phyloP scores from a whole-genome alignment of 805 yeast species.

The Nakazawaea ambrosiae region DNA sequence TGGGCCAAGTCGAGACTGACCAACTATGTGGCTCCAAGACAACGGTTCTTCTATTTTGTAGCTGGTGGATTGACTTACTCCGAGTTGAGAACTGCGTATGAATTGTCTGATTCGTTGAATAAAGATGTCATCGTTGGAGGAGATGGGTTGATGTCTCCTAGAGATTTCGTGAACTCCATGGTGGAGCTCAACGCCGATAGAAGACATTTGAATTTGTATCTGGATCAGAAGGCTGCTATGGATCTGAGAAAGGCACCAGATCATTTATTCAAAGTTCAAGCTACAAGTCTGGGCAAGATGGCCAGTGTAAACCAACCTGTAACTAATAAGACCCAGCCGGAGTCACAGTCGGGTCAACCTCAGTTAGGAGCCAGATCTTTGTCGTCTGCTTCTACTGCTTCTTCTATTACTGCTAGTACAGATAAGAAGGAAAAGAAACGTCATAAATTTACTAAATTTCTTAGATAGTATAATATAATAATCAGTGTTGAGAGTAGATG shows the following conservation, averaged over 20 bases:
- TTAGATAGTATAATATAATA: too few species aligned
- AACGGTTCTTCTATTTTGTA: slow-evolving; percentile 69
- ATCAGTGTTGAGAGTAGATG: too few species aligned
- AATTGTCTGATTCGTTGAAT: slow-evolving; percentile 51
- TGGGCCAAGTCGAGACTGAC: slow-evolving; percentile 48
- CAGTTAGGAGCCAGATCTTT: too few species aligned
- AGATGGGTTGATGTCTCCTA: slow-evolving; percentile 61
- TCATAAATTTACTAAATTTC: slow-evolving; percentile 38
- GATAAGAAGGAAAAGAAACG: slow-evolving; percentile 35
- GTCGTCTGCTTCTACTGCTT: too few species aligned
- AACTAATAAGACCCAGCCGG: slow-evolving; percentile 10
- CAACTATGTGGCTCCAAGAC: slow-evolving; percentile 31
- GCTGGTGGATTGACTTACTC: slow-evolving; percentile 88
- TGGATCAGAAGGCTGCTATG: slow-evolving; percentile 25
- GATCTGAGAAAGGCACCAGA: slow-evolving; percentile 31
- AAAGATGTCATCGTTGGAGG: slow-evolving; percentile 80
- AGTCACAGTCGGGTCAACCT: neutral
- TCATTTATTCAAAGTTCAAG: slow-evolving; percentile 29
- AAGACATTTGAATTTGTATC: slow-evolving; percentile 33
- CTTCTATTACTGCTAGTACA: neutral
- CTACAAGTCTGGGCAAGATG: slow-evolving; percentile 11
- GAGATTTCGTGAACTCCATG: slow-evolving; percentile 29
- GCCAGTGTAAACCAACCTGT: slow-evolving; percentile 11
- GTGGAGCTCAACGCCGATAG: slow-evolving; percentile 29
- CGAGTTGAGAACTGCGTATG: slow-evolving; percentile 72